Evolutionary conservation across 2,329 filamentous ascomycete genomes (phyloP).

Genomic region (Sphaerulina populicola): DNA sequence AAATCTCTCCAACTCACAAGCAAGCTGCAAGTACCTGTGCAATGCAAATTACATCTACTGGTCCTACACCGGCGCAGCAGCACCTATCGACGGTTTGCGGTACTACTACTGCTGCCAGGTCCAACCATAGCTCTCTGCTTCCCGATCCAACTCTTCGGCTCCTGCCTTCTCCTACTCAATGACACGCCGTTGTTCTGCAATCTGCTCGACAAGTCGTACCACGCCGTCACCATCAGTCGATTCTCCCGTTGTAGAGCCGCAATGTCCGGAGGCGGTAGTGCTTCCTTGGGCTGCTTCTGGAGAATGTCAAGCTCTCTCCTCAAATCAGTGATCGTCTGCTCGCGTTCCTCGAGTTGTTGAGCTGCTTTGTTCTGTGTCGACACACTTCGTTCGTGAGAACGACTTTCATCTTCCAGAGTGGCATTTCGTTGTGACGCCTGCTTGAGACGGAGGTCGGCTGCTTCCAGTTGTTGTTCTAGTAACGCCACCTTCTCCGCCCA

Average conservation of each 20-base stretch:
- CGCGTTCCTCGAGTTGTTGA: conserved; percentile 23
- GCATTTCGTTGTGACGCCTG: conserved; percentile 29
- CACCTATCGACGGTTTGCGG: conserved; percentile 1
- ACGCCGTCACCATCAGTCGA: conserved; percentile 69
- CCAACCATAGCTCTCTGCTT: conserved; percentile 58
- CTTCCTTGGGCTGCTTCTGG: conserved; percentile 17
- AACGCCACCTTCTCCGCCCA: conserved; percentile 28
- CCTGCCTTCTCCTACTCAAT: conserved; percentile 64
- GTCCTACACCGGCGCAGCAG: not conserved
- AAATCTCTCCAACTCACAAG: too few species aligned
- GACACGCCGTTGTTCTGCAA: conserved; percentile 77
- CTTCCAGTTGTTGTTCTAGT: conserved; percentile 29
- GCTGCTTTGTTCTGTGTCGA: conserved; percentile 14
- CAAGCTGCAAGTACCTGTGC: too few species aligned
- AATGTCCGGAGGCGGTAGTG: conserved; percentile 39
- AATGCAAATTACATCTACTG: not conserved
- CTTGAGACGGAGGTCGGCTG: conserved; percentile 29
- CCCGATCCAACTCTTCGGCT: conserved; percentile 73
- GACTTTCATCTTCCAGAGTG: conserved; percentile 25
- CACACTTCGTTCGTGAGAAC: conserved; percentile 10
- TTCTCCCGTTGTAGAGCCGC: conserved; percentile 70
- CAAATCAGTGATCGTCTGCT: conserved; percentile 25
- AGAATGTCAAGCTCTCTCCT: conserved; percentile 27
- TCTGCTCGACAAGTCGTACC: conserved; percentile 72
- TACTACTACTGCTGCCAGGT: conserved; percentile 14